phyloP scores from a whole-genome alignment of 2,329 filamentous ascomycete genomes.

The Madurella fahalii region DNA sequence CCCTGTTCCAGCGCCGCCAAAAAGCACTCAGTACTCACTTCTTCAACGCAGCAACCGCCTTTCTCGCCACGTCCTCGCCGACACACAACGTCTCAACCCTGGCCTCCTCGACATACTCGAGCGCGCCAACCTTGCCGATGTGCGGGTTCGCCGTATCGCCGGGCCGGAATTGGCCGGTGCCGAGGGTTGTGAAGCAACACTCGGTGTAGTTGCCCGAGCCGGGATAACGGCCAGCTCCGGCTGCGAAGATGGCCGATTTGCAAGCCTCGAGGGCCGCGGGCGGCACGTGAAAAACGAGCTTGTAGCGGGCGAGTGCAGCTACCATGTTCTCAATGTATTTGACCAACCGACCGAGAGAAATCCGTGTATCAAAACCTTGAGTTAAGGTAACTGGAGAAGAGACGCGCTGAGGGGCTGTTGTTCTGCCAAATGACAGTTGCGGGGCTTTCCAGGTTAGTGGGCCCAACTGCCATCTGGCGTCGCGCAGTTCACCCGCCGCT shows the following conservation, averaged over 20 bases:
- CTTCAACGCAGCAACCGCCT: slow-evolving; percentile 61
- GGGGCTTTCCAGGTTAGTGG: too few species aligned
- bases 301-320: slow-evolving; percentile 20
- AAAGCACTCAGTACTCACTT: slow-evolving; percentile 41
- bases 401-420: too few species aligned
- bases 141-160: slow-evolving; percentile 58
- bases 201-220: slow-evolving; percentile 52
- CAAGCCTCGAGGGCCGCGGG: slow-evolving; percentile 41
- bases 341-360: neutral
- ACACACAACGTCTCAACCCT: slow-evolving; percentile 60
- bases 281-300: slow-evolving; percentile 51
- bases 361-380: neutral
- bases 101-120: slow-evolving; percentile 58
- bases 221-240: slow-evolving; percentile 53
- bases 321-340: neutral
- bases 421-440: too few species aligned
- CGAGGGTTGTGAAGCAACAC: slow-evolving; percentile 48
- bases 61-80: slow-evolving; percentile 52
- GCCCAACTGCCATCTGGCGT: too few species aligned
- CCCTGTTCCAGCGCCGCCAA: too few species aligned
- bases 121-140: slow-evolving; percentile 53
- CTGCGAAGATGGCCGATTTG: slow-evolving; percentile 54
- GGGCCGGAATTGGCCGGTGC: slow-evolving; percentile 63
- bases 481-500: too few species aligned
- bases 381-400: too few species aligned